Percentiles rank a stretch among this genome's conserved stretches.
Evolutionary conservation across 1,284 basidiomycete species (phyloP).

Genomic region (Cryptococcus depauperatus): DNA sequence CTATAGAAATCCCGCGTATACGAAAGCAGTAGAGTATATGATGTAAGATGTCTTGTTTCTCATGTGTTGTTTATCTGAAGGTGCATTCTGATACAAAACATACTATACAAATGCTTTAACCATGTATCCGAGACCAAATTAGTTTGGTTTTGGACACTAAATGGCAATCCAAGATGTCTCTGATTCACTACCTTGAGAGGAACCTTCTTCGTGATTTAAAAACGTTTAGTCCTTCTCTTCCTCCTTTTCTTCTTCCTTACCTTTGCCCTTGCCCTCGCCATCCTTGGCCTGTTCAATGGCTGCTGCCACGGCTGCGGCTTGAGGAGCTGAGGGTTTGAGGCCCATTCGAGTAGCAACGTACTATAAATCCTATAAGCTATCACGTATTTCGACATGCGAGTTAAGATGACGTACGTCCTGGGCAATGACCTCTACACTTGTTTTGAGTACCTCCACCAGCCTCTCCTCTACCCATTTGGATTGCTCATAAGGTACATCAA

Average conservation of each 20-base stretch:
- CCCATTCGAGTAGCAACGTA: slow-evolving; percentile 45
- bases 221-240: too few species aligned
- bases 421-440: slow-evolving; percentile 74
- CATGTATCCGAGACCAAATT: too few species aligned
- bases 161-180: too few species aligned
- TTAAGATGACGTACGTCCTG: slow-evolving; percentile 53
- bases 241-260: slow-evolving; percentile 2
- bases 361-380: slow-evolving; percentile 16
- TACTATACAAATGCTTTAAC: too few species aligned
- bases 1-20: too few species aligned
- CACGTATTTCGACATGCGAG: not conserved
- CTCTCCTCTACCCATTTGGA: slow-evolving; percentile 94
- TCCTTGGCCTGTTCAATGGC: slow-evolving; percentile 11
- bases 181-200: too few species aligned
- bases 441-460: slow-evolving; percentile 71
- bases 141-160: too few species aligned
- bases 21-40: too few species aligned
- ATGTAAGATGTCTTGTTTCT: too few species aligned
- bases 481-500: slow-evolving; percentile 71
- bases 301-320: slow-evolving; percentile 11
- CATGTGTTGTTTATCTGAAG: too few species aligned
- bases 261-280: slow-evolving; percentile 3
- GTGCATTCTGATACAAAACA: too few species aligned
- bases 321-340: slow-evolving; percentile 30
- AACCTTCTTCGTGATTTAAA: too few species aligned